Percentiles rank a stretch among this genome's conserved stretches.
phyloP scores from a whole-genome alignment of 495 filamentous ascomycete species.

The Penicillium waksmanii region DNA sequence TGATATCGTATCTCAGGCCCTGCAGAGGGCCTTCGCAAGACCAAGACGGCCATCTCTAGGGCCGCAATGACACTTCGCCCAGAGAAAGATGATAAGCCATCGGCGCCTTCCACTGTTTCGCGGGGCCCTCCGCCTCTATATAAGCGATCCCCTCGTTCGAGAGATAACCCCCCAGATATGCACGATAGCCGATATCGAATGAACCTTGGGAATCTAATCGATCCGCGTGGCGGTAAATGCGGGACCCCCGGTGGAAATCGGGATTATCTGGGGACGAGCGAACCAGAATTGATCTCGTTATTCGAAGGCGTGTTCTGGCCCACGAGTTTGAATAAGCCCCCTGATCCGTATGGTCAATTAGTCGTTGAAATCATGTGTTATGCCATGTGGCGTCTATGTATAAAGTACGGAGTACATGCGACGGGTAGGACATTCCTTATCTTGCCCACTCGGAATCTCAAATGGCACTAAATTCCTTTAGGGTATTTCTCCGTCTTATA shows the following conservation, averaged over 20 bases:
- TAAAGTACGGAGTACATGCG: not conserved
- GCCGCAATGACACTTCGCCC: too few species aligned
- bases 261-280: not conserved
- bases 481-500: not conserved
- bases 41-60: too few species aligned
- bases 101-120: slow-evolving; percentile 25
- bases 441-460: slow-evolving; percentile 9
- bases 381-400: slow-evolving; percentile 6
- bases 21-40: too few species aligned
- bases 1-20: too few species aligned
- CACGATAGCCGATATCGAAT: slow-evolving; percentile 17
- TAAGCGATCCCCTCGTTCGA: not conserved
- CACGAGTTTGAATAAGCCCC: not conserved
- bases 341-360: not conserved
- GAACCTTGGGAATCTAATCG: not conserved
- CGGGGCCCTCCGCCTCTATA: slow-evolving; percentile 22
- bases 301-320: not conserved
- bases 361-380: not conserved
- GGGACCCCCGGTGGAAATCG: not conserved
- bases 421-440: slow-evolving; percentile 10
- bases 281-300: not conserved
- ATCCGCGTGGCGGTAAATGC: not conserved
- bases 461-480: slow-evolving; percentile 1
- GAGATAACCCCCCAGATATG: slow-evolving; percentile 25
- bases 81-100: slow-evolving; percentile 12